Evolutionary conservation across 2,329 filamentous ascomycete species (phyloP).

Genomic region (Penicillium sp.): DNA sequence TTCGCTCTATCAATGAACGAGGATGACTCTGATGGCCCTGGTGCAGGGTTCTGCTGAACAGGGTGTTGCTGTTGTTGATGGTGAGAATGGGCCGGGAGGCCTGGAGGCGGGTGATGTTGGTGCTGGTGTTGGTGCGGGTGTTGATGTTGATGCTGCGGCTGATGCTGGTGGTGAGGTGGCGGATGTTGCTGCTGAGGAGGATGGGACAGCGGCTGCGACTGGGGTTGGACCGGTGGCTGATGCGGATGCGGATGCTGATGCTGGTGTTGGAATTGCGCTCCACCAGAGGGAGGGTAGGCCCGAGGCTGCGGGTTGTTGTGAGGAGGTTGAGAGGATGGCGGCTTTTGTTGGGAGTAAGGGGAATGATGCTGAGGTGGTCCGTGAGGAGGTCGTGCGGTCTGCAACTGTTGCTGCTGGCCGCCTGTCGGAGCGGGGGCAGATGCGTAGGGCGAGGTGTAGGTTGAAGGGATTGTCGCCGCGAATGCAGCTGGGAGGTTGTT

Average conservation of each 20-base stretch:
- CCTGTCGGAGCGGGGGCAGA: slow-evolving; percentile 36
- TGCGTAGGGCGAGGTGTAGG: slow-evolving; percentile 44
- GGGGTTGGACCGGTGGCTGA: slow-evolving; percentile 17
- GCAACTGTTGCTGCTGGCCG: slow-evolving; percentile 32
- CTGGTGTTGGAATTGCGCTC: slow-evolving; percentile 15
- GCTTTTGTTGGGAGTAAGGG: slow-evolving; percentile 22
- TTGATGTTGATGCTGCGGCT: slow-evolving; percentile 3
- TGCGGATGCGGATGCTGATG: slow-evolving; percentile 17
- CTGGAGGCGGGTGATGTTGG: slow-evolving; percentile 23
- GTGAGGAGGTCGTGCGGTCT: slow-evolving; percentile 20
- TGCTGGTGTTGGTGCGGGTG: slow-evolving; percentile 24
- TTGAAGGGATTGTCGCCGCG: slow-evolving; percentile 34
- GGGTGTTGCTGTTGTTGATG: slow-evolving; percentile 22
- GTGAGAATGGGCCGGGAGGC: slow-evolving; percentile 14
- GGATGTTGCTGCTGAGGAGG: slow-evolving; percentile 13
- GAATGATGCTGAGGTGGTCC: slow-evolving; percentile 25
- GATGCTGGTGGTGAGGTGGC: slow-evolving; percentile 4
- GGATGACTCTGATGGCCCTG: slow-evolving; percentile 29
- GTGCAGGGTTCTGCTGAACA: slow-evolving; percentile 21
- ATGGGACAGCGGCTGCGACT: slow-evolving; percentile 14
- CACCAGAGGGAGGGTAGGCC: slow-evolving; percentile 17
- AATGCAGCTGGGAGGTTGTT: slow-evolving; percentile 42
- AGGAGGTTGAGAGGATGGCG: slow-evolving; percentile 19
- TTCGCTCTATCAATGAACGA: slow-evolving; percentile 42
- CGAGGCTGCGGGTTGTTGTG: slow-evolving; percentile 20